These are phyloP conservation scores for Exophiala alcalophila DNA, from an alignment of 2,329 filamentous ascomycete species.

Conservation along the genomic window DNA sequence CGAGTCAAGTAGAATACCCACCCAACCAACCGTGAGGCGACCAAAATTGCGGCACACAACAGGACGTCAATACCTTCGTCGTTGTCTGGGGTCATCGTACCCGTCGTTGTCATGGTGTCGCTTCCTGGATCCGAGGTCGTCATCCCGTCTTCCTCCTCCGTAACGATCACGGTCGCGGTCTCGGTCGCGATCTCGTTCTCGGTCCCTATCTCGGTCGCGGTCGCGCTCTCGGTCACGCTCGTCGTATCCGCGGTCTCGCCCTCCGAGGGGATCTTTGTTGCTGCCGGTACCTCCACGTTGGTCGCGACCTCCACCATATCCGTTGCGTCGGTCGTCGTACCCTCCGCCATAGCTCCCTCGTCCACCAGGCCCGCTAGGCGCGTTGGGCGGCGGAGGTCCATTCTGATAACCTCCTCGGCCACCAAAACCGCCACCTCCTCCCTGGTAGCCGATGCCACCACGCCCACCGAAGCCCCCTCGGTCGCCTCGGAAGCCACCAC, in stretches of 20 bases:
- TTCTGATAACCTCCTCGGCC: constrained; percentile 34
- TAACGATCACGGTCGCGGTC: constrained; percentile 38
- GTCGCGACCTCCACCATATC: constrained; percentile 55
- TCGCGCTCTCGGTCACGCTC: constrained; percentile 43
- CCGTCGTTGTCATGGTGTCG: constrained; percentile 73
- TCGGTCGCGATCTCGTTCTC: constrained; percentile 32
- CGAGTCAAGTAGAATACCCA: constrained; percentile 46
- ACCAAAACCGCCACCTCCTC: constrained; percentile 53
- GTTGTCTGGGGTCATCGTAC: constrained; percentile 70
- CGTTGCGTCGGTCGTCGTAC: constrained; percentile 45
- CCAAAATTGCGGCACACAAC: constrained; percentile 19
- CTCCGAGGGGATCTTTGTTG: constrained; percentile 80
- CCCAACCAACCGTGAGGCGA: constrained; percentile 39
- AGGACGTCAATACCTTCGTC: constrained; percentile 55
- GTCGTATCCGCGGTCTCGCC: constrained; percentile 59
- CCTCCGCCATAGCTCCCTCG: constrained; percentile 54
- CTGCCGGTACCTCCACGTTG: constrained; percentile 62
- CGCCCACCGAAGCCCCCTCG: constrained; percentile 41
- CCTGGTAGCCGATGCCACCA: constrained; percentile 57
- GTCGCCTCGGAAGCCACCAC: constrained; percentile 48
- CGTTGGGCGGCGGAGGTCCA: constrained; percentile 48
- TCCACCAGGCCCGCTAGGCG: constrained; percentile 45
- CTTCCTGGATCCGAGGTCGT: constrained; percentile 58
- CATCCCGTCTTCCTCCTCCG: constrained; percentile 38
- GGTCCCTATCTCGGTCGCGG: constrained; percentile 34